Percentiles rank a stretch among this genome's conserved stretches.
Evolutionary conservation across 1,284 basidiomycete genomes (phyloP).

Genomic region (Cutaneotrichosporon sp.): DNA sequence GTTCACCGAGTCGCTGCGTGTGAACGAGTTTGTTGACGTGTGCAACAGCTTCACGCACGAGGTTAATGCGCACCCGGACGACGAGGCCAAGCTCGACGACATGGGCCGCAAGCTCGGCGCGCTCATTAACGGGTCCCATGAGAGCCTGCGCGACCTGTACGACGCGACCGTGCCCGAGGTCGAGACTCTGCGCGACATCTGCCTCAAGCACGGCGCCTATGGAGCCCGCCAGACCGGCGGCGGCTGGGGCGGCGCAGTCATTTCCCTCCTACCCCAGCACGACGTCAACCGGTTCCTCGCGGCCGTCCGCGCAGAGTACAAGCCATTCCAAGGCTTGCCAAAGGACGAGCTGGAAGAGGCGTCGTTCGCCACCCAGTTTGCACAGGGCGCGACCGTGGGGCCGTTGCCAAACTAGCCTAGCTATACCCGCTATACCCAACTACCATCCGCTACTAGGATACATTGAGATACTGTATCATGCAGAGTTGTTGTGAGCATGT

Average conservation of each 20-base stretch:
- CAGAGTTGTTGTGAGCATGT: no score
- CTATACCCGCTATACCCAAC: no score
- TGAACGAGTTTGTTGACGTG: conserved; percentile 63
- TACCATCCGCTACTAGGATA: no score
- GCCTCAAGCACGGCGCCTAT: conserved; percentile 62
- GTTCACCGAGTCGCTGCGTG: conserved; percentile 68
- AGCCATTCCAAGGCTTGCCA: conserved; percentile 58
- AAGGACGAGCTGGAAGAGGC: conserved; percentile 61
- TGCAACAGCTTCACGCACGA: conserved; percentile 50
- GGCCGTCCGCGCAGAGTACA: conserved; percentile 58
- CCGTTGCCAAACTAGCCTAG: no score
- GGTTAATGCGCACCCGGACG: conserved; percentile 11
- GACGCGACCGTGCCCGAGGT: conserved; percentile 76
- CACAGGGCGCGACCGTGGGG: no score
- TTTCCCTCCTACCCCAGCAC: conserved; percentile 69
- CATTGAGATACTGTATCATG: no score
- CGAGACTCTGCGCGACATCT: conserved; percentile 60
- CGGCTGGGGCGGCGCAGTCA: conserved; percentile 85
- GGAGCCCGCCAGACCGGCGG: conserved; percentile 62
- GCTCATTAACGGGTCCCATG: conserved; percentile 73
- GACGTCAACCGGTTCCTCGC: conserved; percentile 64
- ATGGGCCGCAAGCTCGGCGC: conserved; percentile 53
- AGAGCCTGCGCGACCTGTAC: conserved; percentile 61
- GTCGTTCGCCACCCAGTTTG: conserved; percentile 65
- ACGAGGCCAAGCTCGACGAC: not conserved